Conservation (phyloP, 2,329 filamentous ascomycete species). For the Colletotrichum sp. region DNA sequence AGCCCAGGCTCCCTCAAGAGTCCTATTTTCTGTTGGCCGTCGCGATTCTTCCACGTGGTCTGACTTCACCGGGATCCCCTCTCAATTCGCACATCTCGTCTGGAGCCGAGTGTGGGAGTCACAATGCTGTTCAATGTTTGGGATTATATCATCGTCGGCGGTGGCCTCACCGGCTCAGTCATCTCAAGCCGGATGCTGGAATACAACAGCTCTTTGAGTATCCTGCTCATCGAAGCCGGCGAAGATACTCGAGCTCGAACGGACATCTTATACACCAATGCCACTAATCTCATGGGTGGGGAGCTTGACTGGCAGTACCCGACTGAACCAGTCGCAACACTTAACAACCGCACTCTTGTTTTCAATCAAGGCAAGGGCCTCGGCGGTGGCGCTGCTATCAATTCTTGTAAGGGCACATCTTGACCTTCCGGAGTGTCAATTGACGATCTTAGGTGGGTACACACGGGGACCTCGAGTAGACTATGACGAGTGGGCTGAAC, state of each 20-base stretch:
- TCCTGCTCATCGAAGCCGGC: conserved; percentile 42
- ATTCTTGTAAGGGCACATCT: background rate
- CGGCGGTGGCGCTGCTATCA: conserved; percentile 9
- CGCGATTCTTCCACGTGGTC: background rate
- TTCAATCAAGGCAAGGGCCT: conserved; percentile 9
- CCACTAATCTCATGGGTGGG: conserved; percentile 4
- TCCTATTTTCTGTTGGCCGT: background rate
- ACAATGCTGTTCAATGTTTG: background rate
- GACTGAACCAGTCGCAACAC: conserved; percentile 26
- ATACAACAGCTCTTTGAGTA: conserved; percentile 28
- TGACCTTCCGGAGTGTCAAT: background rate
- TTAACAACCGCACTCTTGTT: background rate
- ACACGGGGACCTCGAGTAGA: conserved; percentile 47
- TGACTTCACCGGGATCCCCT: background rate
- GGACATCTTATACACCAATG: conserved; percentile 6
- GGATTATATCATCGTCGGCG: conserved; percentile 43
- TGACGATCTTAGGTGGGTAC: conserved; percentile 34
- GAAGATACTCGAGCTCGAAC: conserved; percentile 23
- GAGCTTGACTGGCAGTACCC: conserved; percentile 40
- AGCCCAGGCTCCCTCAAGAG: background rate
- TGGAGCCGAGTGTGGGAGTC: background rate
- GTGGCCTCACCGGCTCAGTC: conserved; percentile 39
- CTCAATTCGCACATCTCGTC: background rate
- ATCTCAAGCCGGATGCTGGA: conserved; percentile 35
- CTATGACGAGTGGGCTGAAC: conserved; percentile 47